These are phyloP conservation scores for Dioszegia crocea DNA, from an alignment of 768 basidiomycete species.

Conservation along the genomic window DNA sequence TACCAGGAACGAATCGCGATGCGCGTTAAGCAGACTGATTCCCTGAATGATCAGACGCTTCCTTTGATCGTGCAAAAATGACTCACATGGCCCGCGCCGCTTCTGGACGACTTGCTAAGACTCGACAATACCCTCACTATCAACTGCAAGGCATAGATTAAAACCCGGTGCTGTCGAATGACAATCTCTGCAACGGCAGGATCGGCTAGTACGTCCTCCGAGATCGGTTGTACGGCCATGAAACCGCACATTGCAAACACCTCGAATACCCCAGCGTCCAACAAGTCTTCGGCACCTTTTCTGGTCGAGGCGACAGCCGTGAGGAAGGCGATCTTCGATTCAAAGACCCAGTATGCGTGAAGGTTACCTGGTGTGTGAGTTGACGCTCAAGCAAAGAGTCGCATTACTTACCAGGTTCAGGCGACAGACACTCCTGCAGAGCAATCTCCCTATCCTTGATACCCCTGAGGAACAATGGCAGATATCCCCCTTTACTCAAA, in stretches of 20 bases:
- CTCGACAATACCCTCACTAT: constrained; percentile 71
- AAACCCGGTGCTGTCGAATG: constrained; percentile 83
- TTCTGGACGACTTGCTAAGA: constrained; percentile 54
- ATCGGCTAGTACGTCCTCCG: constrained; percentile 53
- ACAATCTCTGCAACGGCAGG: constrained; percentile 48
- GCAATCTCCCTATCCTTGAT: constrained; percentile 76
- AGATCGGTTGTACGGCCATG: constrained; percentile 74
- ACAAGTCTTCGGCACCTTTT: constrained; percentile 74
- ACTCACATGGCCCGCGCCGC: constrained; percentile 35
- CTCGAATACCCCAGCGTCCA: constrained; percentile 71
- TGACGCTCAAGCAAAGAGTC: no score
- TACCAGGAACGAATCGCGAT: constrained; percentile 77
- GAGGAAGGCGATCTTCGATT: constrained; percentile 87
- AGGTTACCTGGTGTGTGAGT: no score
- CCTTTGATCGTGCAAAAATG: background rate
- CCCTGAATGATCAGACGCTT: constrained; percentile 54
- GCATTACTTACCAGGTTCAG: constrained; percentile 85
- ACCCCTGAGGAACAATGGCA: constrained; percentile 74
- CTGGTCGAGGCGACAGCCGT: constrained; percentile 77
- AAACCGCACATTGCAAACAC: constrained; percentile 79
- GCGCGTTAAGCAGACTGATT: constrained; percentile 72
- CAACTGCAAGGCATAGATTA: constrained; percentile 81
- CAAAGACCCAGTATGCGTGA: constrained; percentile 88
- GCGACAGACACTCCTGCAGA: constrained; percentile 71
- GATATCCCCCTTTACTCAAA: constrained; percentile 56